phyloP scores from a whole-genome alignment of 2,329 filamentous ascomycete species.

The Clonostachys solani region DNA sequence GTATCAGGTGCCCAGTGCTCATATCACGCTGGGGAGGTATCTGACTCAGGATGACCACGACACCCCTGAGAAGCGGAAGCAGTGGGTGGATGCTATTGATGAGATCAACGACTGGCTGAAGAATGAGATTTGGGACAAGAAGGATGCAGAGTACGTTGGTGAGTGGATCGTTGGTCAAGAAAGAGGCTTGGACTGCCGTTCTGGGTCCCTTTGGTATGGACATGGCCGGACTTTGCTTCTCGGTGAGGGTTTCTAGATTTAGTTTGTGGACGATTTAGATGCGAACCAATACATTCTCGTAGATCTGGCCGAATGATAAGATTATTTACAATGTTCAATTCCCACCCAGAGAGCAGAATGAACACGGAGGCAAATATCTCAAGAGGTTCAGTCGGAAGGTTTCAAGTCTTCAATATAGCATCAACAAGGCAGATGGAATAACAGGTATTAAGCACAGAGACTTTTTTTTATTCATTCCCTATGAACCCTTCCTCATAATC shows the following conservation, averaged over 20 bases:
- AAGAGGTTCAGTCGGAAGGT: neutral
- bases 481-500: slow-evolving; percentile 31
- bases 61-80: slow-evolving; percentile 50
- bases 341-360: neutral
- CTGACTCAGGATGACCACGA: slow-evolving; percentile 63
- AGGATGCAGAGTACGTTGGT: slow-evolving; percentile 40
- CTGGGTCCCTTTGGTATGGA: slow-evolving; percentile 82
- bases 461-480: slow-evolving; percentile 22
- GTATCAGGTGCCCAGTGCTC: slow-evolving; percentile 85
- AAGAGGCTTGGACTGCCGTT: slow-evolving; percentile 70
- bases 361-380: neutral
- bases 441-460: neutral
- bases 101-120: slow-evolving; percentile 73
- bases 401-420: too few species aligned
- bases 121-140: slow-evolving; percentile 62
- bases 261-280: too few species aligned
- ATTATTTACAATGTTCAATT: neutral
- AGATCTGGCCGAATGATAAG: neutral
- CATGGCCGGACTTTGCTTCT: slow-evolving; percentile 66
- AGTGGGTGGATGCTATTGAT: slow-evolving; percentile 69
- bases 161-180: slow-evolving; percentile 90
- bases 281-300: neutral
- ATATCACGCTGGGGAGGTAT: slow-evolving; percentile 84
- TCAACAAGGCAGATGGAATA: too few species aligned
- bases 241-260: slow-evolving; percentile 54